Evolutionary conservation across 345 rosid species (phyloP).

Genomic region (Lumnitzera littorea): DNA sequence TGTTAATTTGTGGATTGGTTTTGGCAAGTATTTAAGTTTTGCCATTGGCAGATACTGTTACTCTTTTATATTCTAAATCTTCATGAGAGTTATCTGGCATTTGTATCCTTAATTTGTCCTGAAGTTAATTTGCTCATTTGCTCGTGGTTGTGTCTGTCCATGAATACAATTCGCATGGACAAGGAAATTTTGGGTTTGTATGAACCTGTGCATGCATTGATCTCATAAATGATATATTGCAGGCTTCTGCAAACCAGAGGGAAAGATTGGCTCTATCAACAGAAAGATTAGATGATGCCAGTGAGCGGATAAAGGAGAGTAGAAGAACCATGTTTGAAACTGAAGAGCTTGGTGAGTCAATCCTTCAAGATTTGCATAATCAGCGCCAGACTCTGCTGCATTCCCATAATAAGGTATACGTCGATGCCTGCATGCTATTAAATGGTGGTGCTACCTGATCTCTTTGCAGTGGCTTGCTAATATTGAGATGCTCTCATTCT

Average conservation of each 20-base stretch:
- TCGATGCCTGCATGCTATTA: background rate
- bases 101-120: no score
- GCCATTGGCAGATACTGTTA: no score
- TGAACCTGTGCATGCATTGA: background rate
- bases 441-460: background rate
- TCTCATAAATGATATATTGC: background rate
- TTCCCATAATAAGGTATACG: conserved; percentile 59
- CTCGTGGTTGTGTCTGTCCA: no score
- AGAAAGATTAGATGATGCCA: conserved; percentile 67
- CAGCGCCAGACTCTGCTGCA: conserved; percentile 85
- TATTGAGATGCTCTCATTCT: no score
- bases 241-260: conserved; percentile 80
- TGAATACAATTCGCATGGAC: no score
- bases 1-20: no score
- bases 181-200: no score
- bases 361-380: conserved; percentile 82
- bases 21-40: no score
- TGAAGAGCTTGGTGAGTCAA: conserved; percentile 80
- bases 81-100: no score
- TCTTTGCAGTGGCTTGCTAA: no score
- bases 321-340: conserved; percentile 87
- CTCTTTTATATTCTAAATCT: no score
- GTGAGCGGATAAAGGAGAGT: conserved; percentile 74
- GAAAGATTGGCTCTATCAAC: conserved; percentile 68
- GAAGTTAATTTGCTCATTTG: no score